phyloP scores from a whole-genome alignment of 2,329 filamentous ascomycete genomes.

The Pseudogymnoascus sp. region DNA sequence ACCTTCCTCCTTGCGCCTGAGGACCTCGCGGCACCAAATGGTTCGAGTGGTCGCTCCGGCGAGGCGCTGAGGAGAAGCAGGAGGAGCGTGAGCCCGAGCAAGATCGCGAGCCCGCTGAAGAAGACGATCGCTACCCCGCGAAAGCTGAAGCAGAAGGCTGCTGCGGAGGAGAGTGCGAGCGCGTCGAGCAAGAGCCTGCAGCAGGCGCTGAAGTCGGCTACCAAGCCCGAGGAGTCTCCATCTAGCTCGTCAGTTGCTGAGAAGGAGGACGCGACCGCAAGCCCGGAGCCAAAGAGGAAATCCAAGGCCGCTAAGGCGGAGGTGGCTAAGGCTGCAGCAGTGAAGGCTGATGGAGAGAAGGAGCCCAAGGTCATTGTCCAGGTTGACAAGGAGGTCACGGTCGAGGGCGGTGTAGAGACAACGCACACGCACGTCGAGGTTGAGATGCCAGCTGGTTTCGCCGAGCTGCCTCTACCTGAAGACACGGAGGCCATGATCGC shows the following conservation, averaged over 20 bases:
- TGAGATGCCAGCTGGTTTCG: conserved; percentile 60
- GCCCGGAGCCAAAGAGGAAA: conserved; percentile 1
- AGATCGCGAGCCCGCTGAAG: conserved; percentile 40
- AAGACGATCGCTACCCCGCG: conserved; percentile 25
- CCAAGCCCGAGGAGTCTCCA: conserved; percentile 15
- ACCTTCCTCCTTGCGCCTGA: conserved; percentile 53
- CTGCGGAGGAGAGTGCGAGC: conserved; percentile 40
- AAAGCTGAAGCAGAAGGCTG: conserved; percentile 42
- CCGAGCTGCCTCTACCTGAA: conserved; percentile 64
- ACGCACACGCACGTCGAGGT: conserved; percentile 68
- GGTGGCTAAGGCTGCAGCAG: conserved; percentile 10
- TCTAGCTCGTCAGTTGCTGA: background rate
- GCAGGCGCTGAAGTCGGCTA: conserved; percentile 37
- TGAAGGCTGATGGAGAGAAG: conserved; percentile 38
- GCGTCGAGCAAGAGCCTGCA: conserved; percentile 41
- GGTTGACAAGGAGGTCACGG: conserved; percentile 55
- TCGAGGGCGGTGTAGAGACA: conserved; percentile 52
- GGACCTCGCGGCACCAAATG: conserved; percentile 26
- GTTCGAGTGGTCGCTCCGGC: conserved; percentile 22
- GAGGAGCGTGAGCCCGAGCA: conserved; percentile 50
- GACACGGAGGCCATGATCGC: conserved; percentile 78
- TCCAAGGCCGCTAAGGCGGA: conserved; percentile 20
- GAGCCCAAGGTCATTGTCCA: conserved; percentile 60
- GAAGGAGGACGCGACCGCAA: background rate
- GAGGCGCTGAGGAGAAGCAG: conserved; percentile 41